A percentile compares a stretch with the other conserved stretches of the same genome.
Evolutionary conservation across 2,329 filamentous ascomycete species (phyloP).

Genomic region (Claviceps digitariae): DNA sequence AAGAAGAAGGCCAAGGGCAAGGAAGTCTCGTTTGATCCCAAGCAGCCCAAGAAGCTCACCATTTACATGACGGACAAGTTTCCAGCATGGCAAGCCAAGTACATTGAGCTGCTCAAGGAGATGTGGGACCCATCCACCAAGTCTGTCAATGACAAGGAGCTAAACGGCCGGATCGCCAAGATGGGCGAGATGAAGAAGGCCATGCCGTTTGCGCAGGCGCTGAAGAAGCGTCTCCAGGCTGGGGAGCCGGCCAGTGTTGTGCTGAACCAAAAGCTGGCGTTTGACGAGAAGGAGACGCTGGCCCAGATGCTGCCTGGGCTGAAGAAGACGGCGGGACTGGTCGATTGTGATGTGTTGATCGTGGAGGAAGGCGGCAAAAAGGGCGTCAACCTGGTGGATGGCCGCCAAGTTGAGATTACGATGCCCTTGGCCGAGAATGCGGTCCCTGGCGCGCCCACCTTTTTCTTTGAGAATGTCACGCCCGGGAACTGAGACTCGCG

Average conservation of each 20-base stretch:
- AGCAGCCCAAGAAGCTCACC: constrained; percentile 80
- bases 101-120: constrained; percentile 65
- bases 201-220: constrained; percentile 84
- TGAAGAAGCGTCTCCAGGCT: constrained; percentile 70
- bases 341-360: constrained; percentile 55
- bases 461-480: constrained; percentile 72
- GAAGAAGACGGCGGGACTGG: constrained; percentile 59
- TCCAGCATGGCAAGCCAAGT: constrained; percentile 85
- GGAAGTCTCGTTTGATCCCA: constrained; percentile 69
- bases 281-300: constrained; percentile 70
- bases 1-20: constrained; percentile 95
- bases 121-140: constrained; percentile 50
- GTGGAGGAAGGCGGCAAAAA: constrained; percentile 59
- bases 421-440: constrained; percentile 54
- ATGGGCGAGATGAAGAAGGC: constrained; percentile 89
- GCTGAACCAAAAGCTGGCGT: constrained; percentile 71
- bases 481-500: neutral
- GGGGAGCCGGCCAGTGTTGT: constrained; percentile 55
- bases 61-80: constrained; percentile 71
- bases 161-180: constrained; percentile 69
- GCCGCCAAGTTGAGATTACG: constrained; percentile 42
- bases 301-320: constrained; percentile 66
- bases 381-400: constrained; percentile 40
- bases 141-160: constrained; percentile 62
- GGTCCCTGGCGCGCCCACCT: constrained; percentile 69